Base-by-base conservation (phyloP, 768 basidiomycete genomes). In the Boletus sensibilis region DNA sequence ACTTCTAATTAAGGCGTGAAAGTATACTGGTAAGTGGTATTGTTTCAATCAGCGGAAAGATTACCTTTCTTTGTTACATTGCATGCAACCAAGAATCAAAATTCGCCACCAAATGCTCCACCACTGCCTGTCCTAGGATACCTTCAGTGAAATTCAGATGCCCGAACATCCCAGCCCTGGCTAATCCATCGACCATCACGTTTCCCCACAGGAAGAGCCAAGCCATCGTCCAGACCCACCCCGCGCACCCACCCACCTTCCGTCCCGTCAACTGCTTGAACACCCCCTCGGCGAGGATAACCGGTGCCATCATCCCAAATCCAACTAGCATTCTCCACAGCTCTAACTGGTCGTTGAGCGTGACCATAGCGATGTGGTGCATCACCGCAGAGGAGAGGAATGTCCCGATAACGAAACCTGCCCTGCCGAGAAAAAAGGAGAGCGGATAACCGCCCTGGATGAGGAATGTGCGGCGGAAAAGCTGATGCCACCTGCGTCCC, bases 361-460 rank as follows among this genome's bases (percentile, higher is more conserved):
- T 1, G 31, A 10, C 31, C 33, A 21, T 10, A 11, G 77, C 80
- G 11, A 78, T 33, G 54, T 81, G 72, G 57, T 90, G 88, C 8
- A 85, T 62, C 3, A 84, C 38, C 6, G 74, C 85, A 0, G 86
- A 88, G 6, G 79, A 65, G 14, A 81, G 58, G 64, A 87, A 88
- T 3, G 77, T 75, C 6, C 84, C 85, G 0, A 86, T 46, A 4
- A 87, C 70, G 4, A 72, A 70, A 3, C 81, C 84, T 0, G 63
- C 51, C 8, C 79, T 75, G 2, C 86, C 85, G 18, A 80, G 64
- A 5, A 85, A 37, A 29, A 67, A 60, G 9, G 65, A 64, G 13
- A 70, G 47, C 2, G 74, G 72, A 9, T 50, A 43, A 4, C 64
- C 64, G 16, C 74, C 76, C 20, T 71, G 52, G 13, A 63, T 34